A percentile compares a stretch with the other conserved stretches of the same genome.
phyloP scores from a whole-genome alignment of 2,329 filamentous ascomycete genomes.

The Colletotrichum sp. region DNA sequence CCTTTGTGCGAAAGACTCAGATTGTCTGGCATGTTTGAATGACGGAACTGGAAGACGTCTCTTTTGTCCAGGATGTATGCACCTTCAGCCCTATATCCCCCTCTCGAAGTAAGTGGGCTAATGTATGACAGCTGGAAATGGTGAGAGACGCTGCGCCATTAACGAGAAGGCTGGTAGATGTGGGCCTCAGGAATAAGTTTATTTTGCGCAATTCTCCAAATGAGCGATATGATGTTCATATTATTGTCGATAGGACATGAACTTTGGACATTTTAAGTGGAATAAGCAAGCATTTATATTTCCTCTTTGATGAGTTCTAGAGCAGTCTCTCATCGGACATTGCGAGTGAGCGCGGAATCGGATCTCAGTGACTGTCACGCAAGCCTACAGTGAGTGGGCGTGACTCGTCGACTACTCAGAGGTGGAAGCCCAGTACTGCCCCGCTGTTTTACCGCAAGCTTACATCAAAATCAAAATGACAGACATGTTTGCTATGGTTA shows the following conservation, averaged over 20 bases:
- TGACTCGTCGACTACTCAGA: not conserved
- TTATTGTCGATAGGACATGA: not conserved
- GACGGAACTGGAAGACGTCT: not conserved
- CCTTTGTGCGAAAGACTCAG: not conserved
- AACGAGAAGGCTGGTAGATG: not conserved
- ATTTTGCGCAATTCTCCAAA: accelerated
- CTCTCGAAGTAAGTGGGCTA: not conserved
- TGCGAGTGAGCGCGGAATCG: not conserved
- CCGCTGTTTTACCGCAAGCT: not conserved
- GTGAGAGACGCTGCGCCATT: not conserved
- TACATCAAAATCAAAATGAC: not conserved
- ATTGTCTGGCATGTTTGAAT: not conserved
- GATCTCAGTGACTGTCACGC: not conserved
- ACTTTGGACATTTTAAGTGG: accelerated
- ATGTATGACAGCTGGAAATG: not conserved
- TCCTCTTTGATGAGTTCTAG: not conserved
- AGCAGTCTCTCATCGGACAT: not conserved
- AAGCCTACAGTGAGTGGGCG: not conserved
- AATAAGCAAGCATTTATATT: accelerated
- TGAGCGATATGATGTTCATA: not conserved
- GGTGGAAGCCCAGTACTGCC: not conserved
- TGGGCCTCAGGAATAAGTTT: not conserved
- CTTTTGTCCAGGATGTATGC: not conserved
- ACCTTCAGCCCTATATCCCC: not conserved
- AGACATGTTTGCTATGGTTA: accelerated